Conservation (phyloP, 2,329 filamentous ascomycete species). For the Sphaceloma murrayae region DNA sequence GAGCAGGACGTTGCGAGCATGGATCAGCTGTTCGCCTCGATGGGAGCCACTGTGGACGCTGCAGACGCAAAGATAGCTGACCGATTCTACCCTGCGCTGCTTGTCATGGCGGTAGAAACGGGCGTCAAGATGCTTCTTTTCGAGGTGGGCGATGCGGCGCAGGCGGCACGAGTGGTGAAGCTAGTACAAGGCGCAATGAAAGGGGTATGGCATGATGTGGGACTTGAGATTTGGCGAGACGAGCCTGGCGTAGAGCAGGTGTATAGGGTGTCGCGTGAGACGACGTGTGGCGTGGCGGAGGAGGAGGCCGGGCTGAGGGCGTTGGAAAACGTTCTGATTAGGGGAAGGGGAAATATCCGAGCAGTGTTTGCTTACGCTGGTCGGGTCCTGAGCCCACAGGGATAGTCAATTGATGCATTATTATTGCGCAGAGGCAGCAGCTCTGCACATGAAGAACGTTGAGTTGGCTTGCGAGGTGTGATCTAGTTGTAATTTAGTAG, state of each 20-base stretch:
- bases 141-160: slow-evolving; percentile 61
- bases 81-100: slow-evolving; percentile 59
- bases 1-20: not conserved
- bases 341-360: slow-evolving; percentile 5
- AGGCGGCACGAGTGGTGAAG: slow-evolving; percentile 54
- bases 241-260: slow-evolving; percentile 41
- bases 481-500: too few species aligned
- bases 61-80: slow-evolving; percentile 32
- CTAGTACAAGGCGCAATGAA: slow-evolving; percentile 32
- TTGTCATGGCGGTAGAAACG: slow-evolving; percentile 42
- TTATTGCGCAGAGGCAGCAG: too few species aligned
- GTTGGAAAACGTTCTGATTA: not conserved
- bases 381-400: too few species aligned
- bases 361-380: not conserved
- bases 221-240: slow-evolving; percentile 54
- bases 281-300: too few species aligned
- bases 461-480: too few species aligned
- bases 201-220: slow-evolving; percentile 27
- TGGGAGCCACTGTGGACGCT: slow-evolving; percentile 9
- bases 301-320: not conserved
- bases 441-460: too few species aligned
- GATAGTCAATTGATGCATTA: too few species aligned
- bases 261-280: slow-evolving; percentile 8
- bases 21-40: slow-evolving; percentile 11
- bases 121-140: slow-evolving; percentile 51